phyloP scores from a whole-genome alignment of 176 grass and related monocot genomes.

The Oryza nivara region DNA sequence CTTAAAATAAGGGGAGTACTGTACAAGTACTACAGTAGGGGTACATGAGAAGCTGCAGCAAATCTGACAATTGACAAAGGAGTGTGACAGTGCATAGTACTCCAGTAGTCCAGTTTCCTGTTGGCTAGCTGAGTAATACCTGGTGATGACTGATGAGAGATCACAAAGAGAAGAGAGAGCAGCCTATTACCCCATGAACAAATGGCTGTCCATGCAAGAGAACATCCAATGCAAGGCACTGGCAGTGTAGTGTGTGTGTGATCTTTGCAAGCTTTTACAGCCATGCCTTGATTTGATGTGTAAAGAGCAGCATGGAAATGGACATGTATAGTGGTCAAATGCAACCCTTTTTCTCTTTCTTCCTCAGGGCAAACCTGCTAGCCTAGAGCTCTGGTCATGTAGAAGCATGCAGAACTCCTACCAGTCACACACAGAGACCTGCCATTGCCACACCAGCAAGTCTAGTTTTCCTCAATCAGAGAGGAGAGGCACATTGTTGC shows the following conservation, averaged over 20 bases:
- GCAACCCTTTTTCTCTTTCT: background rate
- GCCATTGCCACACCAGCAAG: too few relatives aligned
- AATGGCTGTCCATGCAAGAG: constrained; percentile 14
- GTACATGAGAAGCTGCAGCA: constrained; percentile 17
- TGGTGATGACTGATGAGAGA: too few relatives aligned
- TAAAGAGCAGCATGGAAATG: constrained; percentile 2
- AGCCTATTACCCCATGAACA: constrained; percentile 18
- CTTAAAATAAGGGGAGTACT: background rate
- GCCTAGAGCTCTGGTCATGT: background rate
- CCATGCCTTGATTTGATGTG: constrained; percentile 41
- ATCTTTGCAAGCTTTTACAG: constrained; percentile 30
- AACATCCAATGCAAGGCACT: background rate
- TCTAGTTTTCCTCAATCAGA: too few relatives aligned
- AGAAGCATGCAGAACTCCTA: background rate
- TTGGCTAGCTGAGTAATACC: background rate
- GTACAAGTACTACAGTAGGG: background rate
- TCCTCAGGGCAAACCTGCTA: background rate
- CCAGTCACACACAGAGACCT: background rate
- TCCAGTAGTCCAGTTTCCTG: background rate
- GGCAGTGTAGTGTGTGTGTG: background rate
- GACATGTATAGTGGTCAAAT: constrained; percentile 36
- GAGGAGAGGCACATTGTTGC: too few relatives aligned
- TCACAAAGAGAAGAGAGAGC: background rate
- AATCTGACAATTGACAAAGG: background rate
- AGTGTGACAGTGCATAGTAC: constrained; percentile 12